Conservation (phyloP, 1,284 basidiomycete species). For the Ustilago trichophora region DNA sequence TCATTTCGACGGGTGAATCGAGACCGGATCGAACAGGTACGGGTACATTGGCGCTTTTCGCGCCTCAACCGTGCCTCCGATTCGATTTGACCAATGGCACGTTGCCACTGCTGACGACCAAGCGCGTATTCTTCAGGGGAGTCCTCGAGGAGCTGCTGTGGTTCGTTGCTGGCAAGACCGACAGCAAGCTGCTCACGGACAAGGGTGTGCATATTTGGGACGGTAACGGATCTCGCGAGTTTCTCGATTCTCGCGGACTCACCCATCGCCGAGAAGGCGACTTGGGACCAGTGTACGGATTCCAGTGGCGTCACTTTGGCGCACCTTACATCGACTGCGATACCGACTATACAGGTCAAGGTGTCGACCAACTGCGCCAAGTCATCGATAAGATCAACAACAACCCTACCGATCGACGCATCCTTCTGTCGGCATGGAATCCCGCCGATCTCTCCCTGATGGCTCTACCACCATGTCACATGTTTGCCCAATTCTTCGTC, state of each 20-base stretch:
- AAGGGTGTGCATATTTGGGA: constrained; percentile 97
- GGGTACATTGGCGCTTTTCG: constrained; percentile 62
- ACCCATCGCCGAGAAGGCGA: constrained; percentile 87
- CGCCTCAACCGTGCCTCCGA: constrained; percentile 55
- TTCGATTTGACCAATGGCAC: constrained; percentile 54
- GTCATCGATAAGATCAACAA: constrained; percentile 91
- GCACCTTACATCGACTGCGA: constrained; percentile 86
- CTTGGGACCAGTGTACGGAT: constrained; percentile 95
- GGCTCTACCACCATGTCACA: constrained; percentile 97
- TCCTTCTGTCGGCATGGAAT: constrained; percentile 96
- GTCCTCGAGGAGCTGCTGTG: constrained; percentile 95
- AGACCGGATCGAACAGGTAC: constrained; percentile 63
- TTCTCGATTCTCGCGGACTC: constrained; percentile 84
- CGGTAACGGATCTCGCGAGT: constrained; percentile 89
- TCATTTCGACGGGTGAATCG: constrained; percentile 55
- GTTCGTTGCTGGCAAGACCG: constrained; percentile 89
- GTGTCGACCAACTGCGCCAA: constrained; percentile 90
- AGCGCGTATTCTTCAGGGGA: constrained; percentile 89
- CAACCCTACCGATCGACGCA: constrained; percentile 93
- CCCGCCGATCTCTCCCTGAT: constrained; percentile 90
- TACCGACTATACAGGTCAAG: constrained; percentile 79
- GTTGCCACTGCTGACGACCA: constrained; percentile 91
- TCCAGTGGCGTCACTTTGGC: constrained; percentile 98
- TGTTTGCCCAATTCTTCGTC: constrained; percentile 99
- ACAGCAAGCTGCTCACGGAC: constrained; percentile 79